Evolutionary conservation across 768 basidiomycete species (phyloP).

Genomic region (Vishniacozyma victoriae): DNA sequence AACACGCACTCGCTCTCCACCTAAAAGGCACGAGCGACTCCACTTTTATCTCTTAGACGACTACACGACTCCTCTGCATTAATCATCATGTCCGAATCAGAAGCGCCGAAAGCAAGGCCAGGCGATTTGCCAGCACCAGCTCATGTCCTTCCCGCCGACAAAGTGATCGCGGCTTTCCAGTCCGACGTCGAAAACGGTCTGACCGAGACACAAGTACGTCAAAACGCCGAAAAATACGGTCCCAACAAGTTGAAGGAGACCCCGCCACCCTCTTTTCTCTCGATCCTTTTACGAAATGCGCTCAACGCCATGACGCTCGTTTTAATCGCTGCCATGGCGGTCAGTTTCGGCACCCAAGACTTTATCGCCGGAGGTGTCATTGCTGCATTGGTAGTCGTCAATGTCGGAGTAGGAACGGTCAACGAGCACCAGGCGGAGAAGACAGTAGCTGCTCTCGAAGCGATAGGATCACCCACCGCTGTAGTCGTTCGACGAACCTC

Average conservation of each 20-base stretch:
- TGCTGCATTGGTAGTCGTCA: conserved; percentile 45
- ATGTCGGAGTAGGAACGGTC: conserved; percentile 43
- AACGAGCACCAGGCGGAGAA: conserved; percentile 48
- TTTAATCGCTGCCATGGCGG: conserved; percentile 49
- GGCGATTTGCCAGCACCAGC: no score
- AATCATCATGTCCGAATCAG: no score
- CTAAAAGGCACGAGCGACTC: no score
- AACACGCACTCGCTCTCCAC: no score
- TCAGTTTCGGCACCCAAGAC: conserved; percentile 56
- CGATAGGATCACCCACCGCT: conserved; percentile 47
- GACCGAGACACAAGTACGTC: conserved; percentile 26
- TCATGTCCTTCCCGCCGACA: no score
- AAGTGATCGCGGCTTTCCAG: conserved; percentile 37
- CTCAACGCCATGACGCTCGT: conserved; percentile 43
- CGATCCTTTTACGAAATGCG: conserved; percentile 41
- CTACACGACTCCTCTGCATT: no score
- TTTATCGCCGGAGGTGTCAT: conserved; percentile 55
- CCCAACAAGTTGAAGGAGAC: conserved; percentile 45
- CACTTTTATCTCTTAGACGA: no score
- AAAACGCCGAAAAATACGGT: conserved; percentile 36
- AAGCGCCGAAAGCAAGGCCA: no score
- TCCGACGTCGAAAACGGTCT: conserved; percentile 37
- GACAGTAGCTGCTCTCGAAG: conserved; percentile 49
- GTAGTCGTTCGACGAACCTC: conserved; percentile 39
- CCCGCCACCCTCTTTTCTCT: conserved; percentile 28